These are phyloP conservation scores for Xanthoconium purpureum DNA, from an alignment of 768 basidiomycete genomes.

Conservation along the genomic window DNA sequence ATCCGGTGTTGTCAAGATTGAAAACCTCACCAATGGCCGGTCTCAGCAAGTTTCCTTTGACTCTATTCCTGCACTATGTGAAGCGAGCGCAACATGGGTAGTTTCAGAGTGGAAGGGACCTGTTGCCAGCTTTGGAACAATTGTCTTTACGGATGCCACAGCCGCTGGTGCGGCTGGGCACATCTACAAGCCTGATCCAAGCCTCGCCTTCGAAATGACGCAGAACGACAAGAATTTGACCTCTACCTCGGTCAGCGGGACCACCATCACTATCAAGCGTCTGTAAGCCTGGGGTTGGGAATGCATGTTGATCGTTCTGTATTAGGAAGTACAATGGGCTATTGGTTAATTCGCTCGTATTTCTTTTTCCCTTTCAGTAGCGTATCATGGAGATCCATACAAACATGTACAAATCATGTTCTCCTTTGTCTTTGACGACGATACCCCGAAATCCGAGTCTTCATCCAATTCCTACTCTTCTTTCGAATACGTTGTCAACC, in stretches of 20 bases:
- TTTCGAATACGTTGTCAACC: neutral
- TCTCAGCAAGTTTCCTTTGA: too few relatives aligned
- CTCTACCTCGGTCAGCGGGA: neutral
- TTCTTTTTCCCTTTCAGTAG: neutral
- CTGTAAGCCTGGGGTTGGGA: neutral
- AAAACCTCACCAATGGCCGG: too few relatives aligned
- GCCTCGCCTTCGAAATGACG: neutral
- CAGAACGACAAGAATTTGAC: conserved; percentile 1
- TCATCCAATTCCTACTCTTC: neutral
- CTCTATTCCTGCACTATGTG: too few relatives aligned
- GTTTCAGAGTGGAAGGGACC: too few relatives aligned
- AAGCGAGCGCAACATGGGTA: too few relatives aligned
- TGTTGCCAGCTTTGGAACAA: conserved; percentile 1
- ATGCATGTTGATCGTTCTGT: neutral
- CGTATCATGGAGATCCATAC: too few relatives aligned
- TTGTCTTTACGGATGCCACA: neutral
- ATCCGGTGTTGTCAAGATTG: too few relatives aligned
- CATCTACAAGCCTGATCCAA: neutral
- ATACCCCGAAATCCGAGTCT: too few relatives aligned
- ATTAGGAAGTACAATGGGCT: too few relatives aligned
- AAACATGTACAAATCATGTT: too few relatives aligned
- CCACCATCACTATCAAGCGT: neutral
- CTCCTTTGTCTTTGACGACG: neutral
- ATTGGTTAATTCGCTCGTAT: neutral
- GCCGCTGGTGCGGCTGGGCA: neutral